Evolutionary conservation across 1,284 basidiomycete genomes (phyloP).

Genomic region (Ustilago lituana): DNA sequence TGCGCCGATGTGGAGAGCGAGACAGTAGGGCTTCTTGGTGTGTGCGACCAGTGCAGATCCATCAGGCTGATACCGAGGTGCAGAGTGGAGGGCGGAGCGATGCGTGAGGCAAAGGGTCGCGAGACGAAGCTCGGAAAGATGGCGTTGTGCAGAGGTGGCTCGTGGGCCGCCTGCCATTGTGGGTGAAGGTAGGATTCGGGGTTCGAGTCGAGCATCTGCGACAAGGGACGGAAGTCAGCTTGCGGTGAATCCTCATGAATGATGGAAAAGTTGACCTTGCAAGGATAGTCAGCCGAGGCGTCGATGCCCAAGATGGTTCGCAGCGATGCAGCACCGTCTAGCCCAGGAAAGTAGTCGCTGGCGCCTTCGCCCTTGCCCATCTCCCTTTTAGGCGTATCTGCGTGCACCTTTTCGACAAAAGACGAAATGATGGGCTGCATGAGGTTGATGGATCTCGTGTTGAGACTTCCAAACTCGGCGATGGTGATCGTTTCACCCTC

Average conservation of each 20-base stretch:
- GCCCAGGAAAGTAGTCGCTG: constrained; percentile 34
- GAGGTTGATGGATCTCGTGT: constrained; percentile 64
- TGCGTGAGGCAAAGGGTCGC: constrained; percentile 66
- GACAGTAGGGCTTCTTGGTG: constrained; percentile 57
- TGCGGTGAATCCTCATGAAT: constrained; percentile 66
- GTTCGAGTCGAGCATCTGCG: constrained; percentile 57
- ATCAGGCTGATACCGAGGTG: constrained; percentile 67
- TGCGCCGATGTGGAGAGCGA: constrained; percentile 66
- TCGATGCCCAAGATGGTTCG: constrained; percentile 39
- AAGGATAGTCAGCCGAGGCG: constrained; percentile 29
- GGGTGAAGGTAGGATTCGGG: constrained; percentile 63
- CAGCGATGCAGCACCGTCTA: constrained; percentile 33
- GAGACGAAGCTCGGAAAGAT: constrained; percentile 65
- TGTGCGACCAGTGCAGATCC: constrained; percentile 68
- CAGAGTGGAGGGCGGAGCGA: constrained; percentile 64
- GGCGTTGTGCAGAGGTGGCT: constrained; percentile 58
- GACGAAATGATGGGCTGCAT: constrained; percentile 64
- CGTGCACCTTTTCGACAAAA: constrained; percentile 48
- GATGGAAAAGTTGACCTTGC: constrained; percentile 63
- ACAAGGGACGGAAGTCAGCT: constrained; percentile 66
- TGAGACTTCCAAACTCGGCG: constrained; percentile 68
- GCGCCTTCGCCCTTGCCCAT: constrained; percentile 17
- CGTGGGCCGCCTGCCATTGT: constrained; percentile 57
- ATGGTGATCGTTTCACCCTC: constrained; percentile 59
- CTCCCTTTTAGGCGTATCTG: constrained; percentile 24